Evolutionary conservation across 2,329 filamentous ascomycete species (phyloP).

Genomic region (Neoascochyta sp.): DNA sequence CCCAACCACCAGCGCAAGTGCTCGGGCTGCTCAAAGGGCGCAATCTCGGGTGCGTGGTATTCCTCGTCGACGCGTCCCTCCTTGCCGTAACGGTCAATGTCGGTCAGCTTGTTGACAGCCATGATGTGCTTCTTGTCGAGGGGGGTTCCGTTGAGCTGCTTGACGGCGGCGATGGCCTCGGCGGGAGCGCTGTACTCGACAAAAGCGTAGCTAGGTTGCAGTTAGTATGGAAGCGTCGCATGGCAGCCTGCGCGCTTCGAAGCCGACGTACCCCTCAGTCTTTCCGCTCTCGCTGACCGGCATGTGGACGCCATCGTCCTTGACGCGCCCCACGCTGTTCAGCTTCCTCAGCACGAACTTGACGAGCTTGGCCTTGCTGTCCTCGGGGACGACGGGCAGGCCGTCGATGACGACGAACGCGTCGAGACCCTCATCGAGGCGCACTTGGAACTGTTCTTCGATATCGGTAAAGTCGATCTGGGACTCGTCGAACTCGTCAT

Average conservation of each 20-base stretch:
- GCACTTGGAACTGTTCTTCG: constrained; percentile 90
- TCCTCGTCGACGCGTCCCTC: constrained; percentile 92
- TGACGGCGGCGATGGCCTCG: constrained; percentile 84
- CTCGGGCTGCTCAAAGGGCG: constrained; percentile 86
- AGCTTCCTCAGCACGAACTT: constrained; percentile 96
- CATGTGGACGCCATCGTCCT: constrained; percentile 89
- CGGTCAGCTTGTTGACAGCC: constrained; percentile 94
- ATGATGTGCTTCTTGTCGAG: constrained; percentile 97
- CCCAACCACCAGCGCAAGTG: constrained; percentile 91
- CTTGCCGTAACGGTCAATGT: constrained; percentile 92
- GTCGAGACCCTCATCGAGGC: constrained; percentile 92
- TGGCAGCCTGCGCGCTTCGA: constrained; percentile 1
- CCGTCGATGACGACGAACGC: constrained; percentile 96
- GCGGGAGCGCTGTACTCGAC: constrained; percentile 91
- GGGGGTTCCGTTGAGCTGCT: constrained; percentile 78
- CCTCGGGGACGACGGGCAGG: constrained; percentile 81
- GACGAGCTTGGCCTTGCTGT: constrained; percentile 87
- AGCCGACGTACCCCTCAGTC: constrained; percentile 69
- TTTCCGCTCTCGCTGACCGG: constrained; percentile 82
- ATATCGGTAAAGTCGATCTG: constrained; percentile 96
- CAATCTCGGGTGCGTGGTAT: constrained; percentile 76
- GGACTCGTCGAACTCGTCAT: constrained; percentile 87
- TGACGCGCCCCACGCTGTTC: constrained; percentile 76
- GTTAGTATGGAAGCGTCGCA: too few species aligned
- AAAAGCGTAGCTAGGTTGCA: constrained; percentile 73